Conservation (phyloP, 2,329 filamentous ascomycete species). For the Apiospora sp. region DNA sequence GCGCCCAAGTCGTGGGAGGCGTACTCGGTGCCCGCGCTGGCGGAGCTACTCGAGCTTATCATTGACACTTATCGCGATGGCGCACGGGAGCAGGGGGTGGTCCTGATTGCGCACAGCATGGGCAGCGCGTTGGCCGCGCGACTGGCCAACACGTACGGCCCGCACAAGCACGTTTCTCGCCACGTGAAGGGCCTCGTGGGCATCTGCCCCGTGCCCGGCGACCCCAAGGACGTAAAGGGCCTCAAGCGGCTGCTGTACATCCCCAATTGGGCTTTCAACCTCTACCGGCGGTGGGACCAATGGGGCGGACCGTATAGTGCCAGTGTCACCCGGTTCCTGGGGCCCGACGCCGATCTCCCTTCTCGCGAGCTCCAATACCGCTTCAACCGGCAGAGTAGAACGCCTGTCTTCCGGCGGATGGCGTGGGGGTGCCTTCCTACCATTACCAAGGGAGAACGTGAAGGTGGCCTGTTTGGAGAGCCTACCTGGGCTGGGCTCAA, state of each 20-base stretch:
- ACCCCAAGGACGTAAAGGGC: constrained; percentile 58
- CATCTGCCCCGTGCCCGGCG: constrained; percentile 78
- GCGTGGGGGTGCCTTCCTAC: constrained; percentile 73
- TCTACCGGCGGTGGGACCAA: constrained; percentile 81
- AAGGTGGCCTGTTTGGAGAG: constrained; percentile 72
- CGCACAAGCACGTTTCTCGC: constrained; percentile 62
- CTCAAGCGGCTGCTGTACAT: constrained; percentile 70
- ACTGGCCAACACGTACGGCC: constrained; percentile 62
- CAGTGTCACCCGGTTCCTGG: constrained; percentile 82
- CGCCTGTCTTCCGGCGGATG: constrained; percentile 84
- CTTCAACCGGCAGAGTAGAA: constrained; percentile 85
- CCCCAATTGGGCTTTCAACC: constrained; percentile 76
- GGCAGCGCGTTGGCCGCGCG: constrained; percentile 81
- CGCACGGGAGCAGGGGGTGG: constrained; percentile 77
- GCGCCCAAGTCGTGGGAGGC: constrained; percentile 75
- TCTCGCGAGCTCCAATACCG: constrained; percentile 72
- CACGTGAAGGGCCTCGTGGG: constrained; percentile 80
- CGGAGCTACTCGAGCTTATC: constrained; percentile 75
- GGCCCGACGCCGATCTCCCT: constrained; percentile 69
- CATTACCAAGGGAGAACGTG: constrained; percentile 59
- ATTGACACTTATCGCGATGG: constrained; percentile 78
- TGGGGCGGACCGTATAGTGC: constrained; percentile 79
- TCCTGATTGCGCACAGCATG: constrained; percentile 90
- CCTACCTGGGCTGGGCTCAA: constrained; percentile 76
- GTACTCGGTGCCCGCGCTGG: constrained; percentile 79